phyloP scores from a whole-genome alignment of 1,284 basidiomycete species.

The Schizophyllum commune region DNA sequence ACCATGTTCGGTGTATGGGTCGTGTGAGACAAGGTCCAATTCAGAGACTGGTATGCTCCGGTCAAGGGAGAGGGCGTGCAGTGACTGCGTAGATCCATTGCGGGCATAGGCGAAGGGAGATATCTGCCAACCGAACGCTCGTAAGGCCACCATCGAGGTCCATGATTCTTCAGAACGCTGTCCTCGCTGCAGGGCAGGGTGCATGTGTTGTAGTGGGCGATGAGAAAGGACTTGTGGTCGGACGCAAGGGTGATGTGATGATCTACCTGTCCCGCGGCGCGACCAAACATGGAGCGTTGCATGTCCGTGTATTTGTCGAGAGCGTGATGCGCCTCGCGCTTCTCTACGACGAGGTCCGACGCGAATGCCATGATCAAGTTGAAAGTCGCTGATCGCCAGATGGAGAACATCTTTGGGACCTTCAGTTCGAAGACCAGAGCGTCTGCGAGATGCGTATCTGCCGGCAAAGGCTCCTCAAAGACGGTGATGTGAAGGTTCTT shows the following conservation, averaged over 20 bases:
- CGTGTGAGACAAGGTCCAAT: constrained; percentile 28
- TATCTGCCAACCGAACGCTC: constrained; percentile 12
- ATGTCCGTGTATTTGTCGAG: background rate
- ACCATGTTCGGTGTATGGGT: constrained; percentile 34
- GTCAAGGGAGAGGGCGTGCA: constrained; percentile 25
- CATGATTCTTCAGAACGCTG: constrained; percentile 7
- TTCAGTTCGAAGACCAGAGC: constrained; percentile 37
- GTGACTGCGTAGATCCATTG: constrained; percentile 10
- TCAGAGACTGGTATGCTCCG: constrained; percentile 28
- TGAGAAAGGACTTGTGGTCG: constrained; percentile 28
- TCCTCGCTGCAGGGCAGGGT: constrained; percentile 2
- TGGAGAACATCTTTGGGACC: constrained; percentile 29
- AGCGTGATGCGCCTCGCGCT: background rate
- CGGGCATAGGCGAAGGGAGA: constrained; percentile 9
- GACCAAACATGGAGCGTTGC: background rate
- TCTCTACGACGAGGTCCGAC: background rate
- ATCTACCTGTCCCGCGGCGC: constrained; percentile 4
- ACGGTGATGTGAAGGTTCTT: constrained; percentile 24
- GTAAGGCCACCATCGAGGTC: constrained; percentile 17
- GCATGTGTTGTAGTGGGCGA: constrained; percentile 26
- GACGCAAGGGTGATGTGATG: constrained; percentile 31
- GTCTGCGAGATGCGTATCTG: constrained; percentile 14
- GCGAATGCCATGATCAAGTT: constrained; percentile 16
- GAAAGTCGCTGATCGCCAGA: constrained; percentile 38
- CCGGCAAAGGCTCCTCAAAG: constrained; percentile 45